Conservation (phyloP, 768 basidiomycete species). For the Candolleomyces efflorescens region DNA sequence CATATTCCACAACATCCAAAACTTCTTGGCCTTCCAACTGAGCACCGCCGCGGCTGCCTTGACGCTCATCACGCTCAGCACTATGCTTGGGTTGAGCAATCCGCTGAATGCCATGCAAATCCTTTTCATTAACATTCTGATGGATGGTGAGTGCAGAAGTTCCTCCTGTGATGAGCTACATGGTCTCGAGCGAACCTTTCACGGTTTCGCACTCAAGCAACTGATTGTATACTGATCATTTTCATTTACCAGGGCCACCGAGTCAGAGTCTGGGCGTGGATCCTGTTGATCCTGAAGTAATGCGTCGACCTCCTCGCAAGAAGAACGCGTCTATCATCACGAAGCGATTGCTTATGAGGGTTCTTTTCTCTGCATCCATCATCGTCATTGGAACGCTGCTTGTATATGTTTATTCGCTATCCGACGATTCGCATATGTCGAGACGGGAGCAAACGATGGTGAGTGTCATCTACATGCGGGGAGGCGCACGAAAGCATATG, state of each 20-base stretch:
- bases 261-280: slow-evolving; percentile 96
- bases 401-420: slow-evolving; percentile 78
- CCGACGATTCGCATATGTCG: slow-evolving; percentile 73
- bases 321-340: slow-evolving; percentile 91
- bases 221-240: not conserved
- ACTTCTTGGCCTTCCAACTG: slow-evolving; percentile 95
- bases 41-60: slow-evolving; percentile 96
- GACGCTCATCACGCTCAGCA: slow-evolving; percentile 92
- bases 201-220: not conserved
- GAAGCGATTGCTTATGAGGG: slow-evolving; percentile 63
- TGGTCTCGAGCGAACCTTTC: not conserved
- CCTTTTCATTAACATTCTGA: slow-evolving; percentile 97
- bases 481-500: not conserved
- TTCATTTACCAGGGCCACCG: slow-evolving; percentile 63
- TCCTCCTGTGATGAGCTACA: slow-evolving; percentile 1
- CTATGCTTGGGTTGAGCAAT: slow-evolving; percentile 83
- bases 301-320: slow-evolving; percentile 88
- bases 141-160: slow-evolving; percentile 69
- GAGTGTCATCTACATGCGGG: slow-evolving; percentile 20
- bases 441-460: slow-evolving; percentile 96
- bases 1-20: slow-evolving; percentile 98
- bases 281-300: slow-evolving; percentile 89
- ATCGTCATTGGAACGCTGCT: slow-evolving; percentile 89
- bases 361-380: slow-evolving; percentile 89
- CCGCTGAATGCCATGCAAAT: slow-evolving; percentile 99